These are phyloP conservation scores for Botrytis porri DNA, from an alignment of 2,329 filamentous ascomycete genomes.

Conservation along the genomic window DNA sequence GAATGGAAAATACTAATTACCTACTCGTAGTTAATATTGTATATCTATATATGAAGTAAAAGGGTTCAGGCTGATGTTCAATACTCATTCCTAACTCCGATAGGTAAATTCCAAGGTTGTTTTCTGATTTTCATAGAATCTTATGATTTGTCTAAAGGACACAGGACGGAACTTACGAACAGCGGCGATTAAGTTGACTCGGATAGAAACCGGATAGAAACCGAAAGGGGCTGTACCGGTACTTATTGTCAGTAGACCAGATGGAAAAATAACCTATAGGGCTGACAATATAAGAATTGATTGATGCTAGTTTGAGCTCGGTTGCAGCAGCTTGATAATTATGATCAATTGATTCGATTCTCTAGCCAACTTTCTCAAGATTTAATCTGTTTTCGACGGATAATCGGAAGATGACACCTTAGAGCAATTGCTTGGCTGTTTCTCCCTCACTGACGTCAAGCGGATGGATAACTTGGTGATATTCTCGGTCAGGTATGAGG, in stretches of 20 bases:
- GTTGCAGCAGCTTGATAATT: not conserved
- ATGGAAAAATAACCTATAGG: not conserved
- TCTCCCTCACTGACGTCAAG: conserved; percentile 11
- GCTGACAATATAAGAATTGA: not conserved
- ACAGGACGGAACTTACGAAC: not conserved
- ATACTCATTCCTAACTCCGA: no score
- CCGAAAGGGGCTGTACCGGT: not conserved
- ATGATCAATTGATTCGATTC: not conserved
- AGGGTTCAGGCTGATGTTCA: not conserved
- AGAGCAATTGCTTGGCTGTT: not conserved
- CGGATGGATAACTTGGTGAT: not conserved
- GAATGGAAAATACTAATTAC: not conserved
- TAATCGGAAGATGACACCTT: not conserved
- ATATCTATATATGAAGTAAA: not conserved
- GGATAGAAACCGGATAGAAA: not conserved
- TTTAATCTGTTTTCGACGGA: not conserved
- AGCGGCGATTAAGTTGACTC: not conserved
- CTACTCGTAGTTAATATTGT: not conserved
- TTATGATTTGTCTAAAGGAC: no score
- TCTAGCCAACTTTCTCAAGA: not conserved
- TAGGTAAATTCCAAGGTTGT: not conserved
- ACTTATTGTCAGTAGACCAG: not conserved
- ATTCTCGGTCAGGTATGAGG: not conserved
- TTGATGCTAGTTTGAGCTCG: not conserved
- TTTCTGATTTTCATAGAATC: not conserved